These are phyloP conservation scores for Ustilago loliicola DNA, from an alignment of 1,284 basidiomycete genomes.

Conservation along the genomic window DNA sequence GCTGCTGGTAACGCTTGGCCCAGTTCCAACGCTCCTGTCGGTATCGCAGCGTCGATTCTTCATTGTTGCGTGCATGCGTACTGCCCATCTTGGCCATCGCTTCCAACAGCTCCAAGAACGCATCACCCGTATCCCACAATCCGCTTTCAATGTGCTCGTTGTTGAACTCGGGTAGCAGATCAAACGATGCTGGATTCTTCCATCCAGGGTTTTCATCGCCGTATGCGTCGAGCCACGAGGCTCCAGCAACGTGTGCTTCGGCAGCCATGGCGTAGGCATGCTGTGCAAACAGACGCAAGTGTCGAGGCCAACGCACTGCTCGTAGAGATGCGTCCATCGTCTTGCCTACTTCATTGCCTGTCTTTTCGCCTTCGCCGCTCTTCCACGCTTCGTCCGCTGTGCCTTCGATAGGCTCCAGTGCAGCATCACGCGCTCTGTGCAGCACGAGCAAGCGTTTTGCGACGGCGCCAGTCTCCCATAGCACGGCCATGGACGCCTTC, in stretches of 20 bases:
- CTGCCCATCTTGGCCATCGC: constrained; percentile 58
- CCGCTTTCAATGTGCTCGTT: constrained; percentile 43
- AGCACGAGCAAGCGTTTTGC: constrained; percentile 35
- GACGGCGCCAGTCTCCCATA: constrained; percentile 48
- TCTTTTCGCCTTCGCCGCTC: constrained; percentile 41
- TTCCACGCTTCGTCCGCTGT: constrained; percentile 11
- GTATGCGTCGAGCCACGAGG: constrained; percentile 40
- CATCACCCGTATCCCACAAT: constrained; percentile 55
- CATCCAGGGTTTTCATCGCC: constrained; percentile 40
- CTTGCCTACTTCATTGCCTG: constrained; percentile 55
- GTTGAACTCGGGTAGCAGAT: constrained; percentile 38
- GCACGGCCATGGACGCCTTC: constrained; percentile 51
- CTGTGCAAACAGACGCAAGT: constrained; percentile 53
- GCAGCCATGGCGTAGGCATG: constrained; percentile 61
- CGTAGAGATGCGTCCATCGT: constrained; percentile 51
- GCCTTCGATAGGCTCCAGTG: constrained; percentile 42
- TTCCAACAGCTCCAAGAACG: constrained; percentile 49
- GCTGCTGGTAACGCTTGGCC: constrained; percentile 45
- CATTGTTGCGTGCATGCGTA: constrained; percentile 48
- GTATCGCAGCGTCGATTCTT: constrained; percentile 45
- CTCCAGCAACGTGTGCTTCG: constrained; percentile 48
- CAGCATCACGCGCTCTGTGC: constrained; percentile 49
- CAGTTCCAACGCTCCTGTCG: constrained; percentile 52
- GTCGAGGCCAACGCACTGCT: constrained; percentile 59
- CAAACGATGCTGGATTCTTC: constrained; percentile 49